These are phyloP conservation scores for Pseudogymnoascus sp. DNA, from an alignment of 2,329 filamentous ascomycete species.

Conservation along the genomic window DNA sequence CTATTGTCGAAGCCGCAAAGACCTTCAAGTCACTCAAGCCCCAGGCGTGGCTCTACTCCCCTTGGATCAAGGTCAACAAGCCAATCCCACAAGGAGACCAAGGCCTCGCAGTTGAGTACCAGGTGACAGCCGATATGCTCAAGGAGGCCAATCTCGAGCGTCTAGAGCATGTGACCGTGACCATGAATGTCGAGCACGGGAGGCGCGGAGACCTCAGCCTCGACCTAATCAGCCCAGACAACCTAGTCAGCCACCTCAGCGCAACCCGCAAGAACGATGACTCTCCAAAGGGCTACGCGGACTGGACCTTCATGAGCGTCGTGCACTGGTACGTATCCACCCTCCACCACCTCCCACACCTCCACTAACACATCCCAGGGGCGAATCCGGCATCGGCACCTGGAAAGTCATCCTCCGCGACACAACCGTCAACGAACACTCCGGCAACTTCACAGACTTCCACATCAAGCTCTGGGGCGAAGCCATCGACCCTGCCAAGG, in stretches of 20 bases:
- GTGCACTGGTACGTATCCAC: slow-evolving; percentile 68
- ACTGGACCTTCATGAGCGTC: slow-evolving; percentile 99
- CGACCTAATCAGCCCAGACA: slow-evolving; percentile 76
- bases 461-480: slow-evolving; percentile 92
- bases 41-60: slow-evolving; percentile 88
- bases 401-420: slow-evolving; percentile 93
- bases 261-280: slow-evolving; percentile 63
- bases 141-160: slow-evolving; percentile 74
- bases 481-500: slow-evolving; percentile 64
- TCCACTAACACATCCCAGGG: slow-evolving; percentile 47
- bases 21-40: slow-evolving; percentile 84
- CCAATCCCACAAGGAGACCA: slow-evolving; percentile 75
- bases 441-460: slow-evolving; percentile 81
- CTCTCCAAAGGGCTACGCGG: slow-evolving; percentile 61
- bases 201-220: slow-evolving; percentile 87
- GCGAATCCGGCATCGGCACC: slow-evolving; percentile 75
- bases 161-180: slow-evolving; percentile 90
- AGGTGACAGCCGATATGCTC: slow-evolving; percentile 74
- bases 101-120: slow-evolving; percentile 71
- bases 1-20: slow-evolving; percentile 77
- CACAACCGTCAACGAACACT: slow-evolving; percentile 64
- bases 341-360: neutral
- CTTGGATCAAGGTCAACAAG: slow-evolving; percentile 86
- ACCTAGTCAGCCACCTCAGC: slow-evolving; percentile 75
- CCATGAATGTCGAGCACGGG: slow-evolving; percentile 89